These are phyloP conservation scores for Sphaerostilbella broomeana DNA, from an alignment of 2,329 filamentous ascomycete species.

Conservation along the genomic window DNA sequence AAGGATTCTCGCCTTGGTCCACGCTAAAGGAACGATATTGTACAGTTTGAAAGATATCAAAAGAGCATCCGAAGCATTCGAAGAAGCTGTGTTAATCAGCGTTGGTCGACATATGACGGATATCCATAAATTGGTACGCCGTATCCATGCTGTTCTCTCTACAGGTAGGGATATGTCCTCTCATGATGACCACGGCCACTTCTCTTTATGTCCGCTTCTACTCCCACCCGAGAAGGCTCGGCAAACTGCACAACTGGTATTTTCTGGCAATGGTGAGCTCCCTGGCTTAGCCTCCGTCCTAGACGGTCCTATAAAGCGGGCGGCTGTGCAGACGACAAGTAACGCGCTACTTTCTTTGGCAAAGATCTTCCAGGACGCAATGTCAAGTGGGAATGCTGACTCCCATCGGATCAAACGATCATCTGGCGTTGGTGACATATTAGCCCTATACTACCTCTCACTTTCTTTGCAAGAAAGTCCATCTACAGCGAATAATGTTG, in stretches of 20 bases:
- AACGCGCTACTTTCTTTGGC: conserved; percentile 91
- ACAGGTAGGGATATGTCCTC: conserved; percentile 16
- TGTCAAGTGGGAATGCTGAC: conserved; percentile 64
- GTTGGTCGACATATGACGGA: conserved; percentile 63
- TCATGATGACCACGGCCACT: conserved; percentile 12
- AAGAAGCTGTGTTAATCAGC: conserved; percentile 88
- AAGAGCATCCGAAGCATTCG: conserved; percentile 79
- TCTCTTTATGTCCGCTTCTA: conserved; percentile 52
- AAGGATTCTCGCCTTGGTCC: conserved; percentile 83
- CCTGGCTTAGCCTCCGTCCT: conserved; percentile 71
- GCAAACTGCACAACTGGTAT: conserved; percentile 75
- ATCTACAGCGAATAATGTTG: conserved; percentile 96
- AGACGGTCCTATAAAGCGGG: conserved; percentile 64
- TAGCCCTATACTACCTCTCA: conserved; percentile 92
- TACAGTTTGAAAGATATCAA: conserved; percentile 81
- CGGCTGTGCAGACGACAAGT: conserved; percentile 86
- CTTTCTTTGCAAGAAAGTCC: conserved; percentile 91
- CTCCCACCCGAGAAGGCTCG: conserved; percentile 78
- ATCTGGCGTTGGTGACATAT: conserved; percentile 80
- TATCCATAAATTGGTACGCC: conserved; percentile 71
- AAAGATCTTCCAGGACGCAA: conserved; percentile 95
- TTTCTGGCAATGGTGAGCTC: conserved; percentile 65
- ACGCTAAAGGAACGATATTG: conserved; percentile 97
- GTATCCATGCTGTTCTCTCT: conserved; percentile 65
- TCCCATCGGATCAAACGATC: conserved; percentile 52